phyloP scores from a whole-genome alignment of 164 flowering plant genomes.

The Sextonia rubra region DNA sequence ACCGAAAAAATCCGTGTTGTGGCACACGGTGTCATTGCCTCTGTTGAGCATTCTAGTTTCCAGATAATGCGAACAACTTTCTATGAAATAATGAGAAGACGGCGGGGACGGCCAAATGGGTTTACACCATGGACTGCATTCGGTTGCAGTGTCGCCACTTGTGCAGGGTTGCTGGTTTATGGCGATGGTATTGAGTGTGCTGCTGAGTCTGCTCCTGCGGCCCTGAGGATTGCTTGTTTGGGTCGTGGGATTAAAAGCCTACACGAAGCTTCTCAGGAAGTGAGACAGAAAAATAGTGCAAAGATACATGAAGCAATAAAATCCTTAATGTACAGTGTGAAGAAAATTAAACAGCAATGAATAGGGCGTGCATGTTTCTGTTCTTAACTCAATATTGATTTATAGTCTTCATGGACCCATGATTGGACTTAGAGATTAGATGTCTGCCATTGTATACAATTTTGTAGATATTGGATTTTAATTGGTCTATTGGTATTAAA shows the following conservation, averaged over 20 bases:
- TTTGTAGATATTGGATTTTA: not conserved
- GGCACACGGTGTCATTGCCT: constrained; percentile 68
- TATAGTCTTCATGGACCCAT: not conserved
- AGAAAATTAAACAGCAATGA: constrained; percentile 37
- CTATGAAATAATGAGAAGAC: constrained; percentile 87
- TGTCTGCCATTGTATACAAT: not conserved
- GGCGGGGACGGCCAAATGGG: constrained; percentile 48
- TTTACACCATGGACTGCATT: constrained; percentile 69
- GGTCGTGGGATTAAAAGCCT: constrained; percentile 80
- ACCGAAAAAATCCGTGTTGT: constrained; percentile 73
- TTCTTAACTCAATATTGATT: not conserved
- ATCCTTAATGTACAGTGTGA: constrained; percentile 49
- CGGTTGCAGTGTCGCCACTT: constrained; percentile 80
- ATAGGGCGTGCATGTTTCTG: not conserved
- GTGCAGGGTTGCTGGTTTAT: constrained; percentile 59
- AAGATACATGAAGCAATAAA: constrained; percentile 66
- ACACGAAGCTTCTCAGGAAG: constrained; percentile 55
- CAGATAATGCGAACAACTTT: constrained; percentile 84
- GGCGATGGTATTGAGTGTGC: constrained; percentile 96
- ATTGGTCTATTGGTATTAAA: not conserved
- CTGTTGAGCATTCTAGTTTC: constrained; percentile 73
- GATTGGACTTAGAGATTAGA: not conserved
- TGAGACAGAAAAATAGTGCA: constrained; percentile 33
- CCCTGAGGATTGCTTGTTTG: constrained; percentile 75
- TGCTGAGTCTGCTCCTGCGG: constrained; percentile 70